Evolutionary conservation across 1,139 yeast genomes (phyloP).

Genomic region (Magnusiomyces sp.): DNA sequence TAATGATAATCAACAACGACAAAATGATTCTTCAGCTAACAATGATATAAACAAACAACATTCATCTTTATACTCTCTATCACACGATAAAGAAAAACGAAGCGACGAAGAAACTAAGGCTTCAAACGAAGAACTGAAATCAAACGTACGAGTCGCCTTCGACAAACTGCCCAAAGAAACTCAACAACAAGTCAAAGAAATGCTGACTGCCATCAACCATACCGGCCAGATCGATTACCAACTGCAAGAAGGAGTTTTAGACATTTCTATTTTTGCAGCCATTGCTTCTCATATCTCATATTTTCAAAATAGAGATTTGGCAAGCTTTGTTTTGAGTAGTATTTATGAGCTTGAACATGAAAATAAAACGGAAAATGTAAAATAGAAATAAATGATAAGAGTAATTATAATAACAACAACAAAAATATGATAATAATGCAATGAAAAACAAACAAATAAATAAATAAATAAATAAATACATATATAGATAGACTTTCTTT

Average conservation of each 20-base stretch:
- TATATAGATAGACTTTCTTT: too few relatives aligned
- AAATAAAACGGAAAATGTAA: background rate
- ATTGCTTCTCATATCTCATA: conserved; percentile 82
- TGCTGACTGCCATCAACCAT: conserved; percentile 37
- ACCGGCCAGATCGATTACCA: conserved; percentile 77
- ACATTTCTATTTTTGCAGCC: conserved; percentile 69
- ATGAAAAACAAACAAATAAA: too few relatives aligned
- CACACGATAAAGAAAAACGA: too few relatives aligned
- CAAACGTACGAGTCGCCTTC: conserved; percentile 15
- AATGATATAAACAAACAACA: too few relatives aligned
- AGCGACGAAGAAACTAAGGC: too few relatives aligned
- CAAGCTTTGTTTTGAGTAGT: conserved; percentile 56
- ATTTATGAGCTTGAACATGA: conserved; percentile 5
- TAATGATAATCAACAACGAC: background rate
- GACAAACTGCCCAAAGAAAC: conserved; percentile 15
- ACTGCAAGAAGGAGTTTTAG: conserved; percentile 72
- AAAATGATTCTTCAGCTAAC: background rate
- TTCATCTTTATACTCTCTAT: too few relatives aligned
- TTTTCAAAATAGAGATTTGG: conserved; percentile 79
- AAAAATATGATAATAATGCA: too few relatives aligned
- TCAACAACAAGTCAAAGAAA: conserved; percentile 20
- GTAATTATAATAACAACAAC: background rate
- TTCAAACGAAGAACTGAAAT: too few relatives aligned
- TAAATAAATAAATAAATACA: too few relatives aligned
- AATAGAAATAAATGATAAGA: background rate